Percentiles rank a stretch among this genome's conserved stretches.
phyloP scores from a whole-genome alignment of 345 rosid species.

The Populus deltoides region DNA sequence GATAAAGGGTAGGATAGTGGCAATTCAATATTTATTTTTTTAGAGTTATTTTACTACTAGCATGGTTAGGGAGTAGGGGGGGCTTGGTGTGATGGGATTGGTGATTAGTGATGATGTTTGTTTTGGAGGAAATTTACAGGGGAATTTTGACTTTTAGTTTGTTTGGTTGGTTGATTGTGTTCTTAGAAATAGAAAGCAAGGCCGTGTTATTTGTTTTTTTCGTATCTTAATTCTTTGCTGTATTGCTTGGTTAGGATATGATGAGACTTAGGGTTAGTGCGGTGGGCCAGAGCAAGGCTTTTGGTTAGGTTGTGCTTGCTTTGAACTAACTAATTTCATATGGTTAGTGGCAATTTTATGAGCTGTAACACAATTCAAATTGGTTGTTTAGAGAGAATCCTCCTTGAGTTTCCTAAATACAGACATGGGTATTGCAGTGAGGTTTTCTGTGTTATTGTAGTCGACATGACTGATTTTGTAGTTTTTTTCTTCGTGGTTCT shows the following conservation, averaged over 20 bases:
- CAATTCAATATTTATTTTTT: not conserved
- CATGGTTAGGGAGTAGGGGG: constrained; percentile 33
- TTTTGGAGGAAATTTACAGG: constrained; percentile 27
- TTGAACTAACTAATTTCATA: constrained; percentile 12
- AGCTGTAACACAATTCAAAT: constrained; percentile 19
- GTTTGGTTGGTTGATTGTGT: constrained; percentile 22
- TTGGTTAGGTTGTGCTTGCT: constrained; percentile 2
- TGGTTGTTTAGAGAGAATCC: not conserved
- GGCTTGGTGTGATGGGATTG: constrained; percentile 25
- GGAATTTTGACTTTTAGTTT: constrained; percentile 33
- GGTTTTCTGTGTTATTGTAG: not conserved
- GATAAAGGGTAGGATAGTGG: constrained; percentile 36
- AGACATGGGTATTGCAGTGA: constrained; percentile 1
- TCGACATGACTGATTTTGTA: not conserved
- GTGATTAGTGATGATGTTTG: constrained; percentile 15
- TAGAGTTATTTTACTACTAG: constrained; percentile 8
- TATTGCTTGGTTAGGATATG: constrained; percentile 6
- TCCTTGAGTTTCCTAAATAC: not conserved
- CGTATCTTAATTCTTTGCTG: constrained; percentile 15
- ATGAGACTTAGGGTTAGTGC: not conserved
- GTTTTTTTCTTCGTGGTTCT: not conserved
- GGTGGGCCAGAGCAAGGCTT: constrained; percentile 8
- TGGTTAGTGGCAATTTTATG: constrained; percentile 14
- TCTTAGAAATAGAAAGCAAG: constrained; percentile 11
- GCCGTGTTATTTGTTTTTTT: constrained; percentile 6